These are phyloP conservation scores for Exsudoporus floridanus DNA, from an alignment of 1,284 basidiomycete species.

Conservation along the genomic window DNA sequence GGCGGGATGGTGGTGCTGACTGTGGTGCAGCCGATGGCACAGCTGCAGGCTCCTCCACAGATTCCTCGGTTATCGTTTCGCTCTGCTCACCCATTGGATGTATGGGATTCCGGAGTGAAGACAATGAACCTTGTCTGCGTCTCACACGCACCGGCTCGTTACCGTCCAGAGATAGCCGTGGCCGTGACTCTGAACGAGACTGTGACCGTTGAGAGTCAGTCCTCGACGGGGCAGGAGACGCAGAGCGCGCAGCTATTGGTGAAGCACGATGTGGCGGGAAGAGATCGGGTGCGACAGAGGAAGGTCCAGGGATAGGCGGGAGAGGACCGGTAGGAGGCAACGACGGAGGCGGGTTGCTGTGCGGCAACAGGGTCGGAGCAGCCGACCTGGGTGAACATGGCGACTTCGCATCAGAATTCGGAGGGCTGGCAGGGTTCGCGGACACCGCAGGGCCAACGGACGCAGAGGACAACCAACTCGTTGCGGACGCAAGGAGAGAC, in stretches of 20 bases:
- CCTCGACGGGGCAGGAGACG: constrained; percentile 24
- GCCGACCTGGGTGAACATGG: constrained; percentile 17
- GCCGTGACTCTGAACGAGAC: constrained; percentile 18
- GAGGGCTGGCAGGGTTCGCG: not conserved
- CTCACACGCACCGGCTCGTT: constrained; percentile 16
- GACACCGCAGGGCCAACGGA: constrained; percentile 3
- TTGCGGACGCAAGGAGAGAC: constrained; percentile 17
- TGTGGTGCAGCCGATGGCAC: not conserved
- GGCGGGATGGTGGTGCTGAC: constrained; percentile 12
- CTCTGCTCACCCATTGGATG: constrained; percentile 10
- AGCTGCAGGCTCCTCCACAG: constrained; percentile 2
- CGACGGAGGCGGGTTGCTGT: constrained; percentile 32
- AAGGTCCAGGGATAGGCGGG: constrained; percentile 31
- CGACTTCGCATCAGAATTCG: constrained; percentile 2
- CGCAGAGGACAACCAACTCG: constrained; percentile 4
- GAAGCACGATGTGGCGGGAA: constrained; percentile 17
- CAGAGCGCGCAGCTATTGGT: constrained; percentile 17
- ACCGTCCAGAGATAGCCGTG: constrained; percentile 22
- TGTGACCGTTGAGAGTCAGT: constrained; percentile 19
- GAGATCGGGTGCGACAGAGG: constrained; percentile 21
- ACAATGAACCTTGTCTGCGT: constrained; percentile 31
- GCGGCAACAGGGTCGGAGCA: not conserved
- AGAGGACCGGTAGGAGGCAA: constrained; percentile 33
- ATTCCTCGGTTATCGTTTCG: constrained; percentile 22
- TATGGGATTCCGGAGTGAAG: constrained; percentile 32